Percentiles rank a stretch among this genome's conserved stretches.
Evolutionary conservation across 495 filamentous ascomycete genomes (phyloP).

Genomic region (Aspergillus biplanus): DNA sequence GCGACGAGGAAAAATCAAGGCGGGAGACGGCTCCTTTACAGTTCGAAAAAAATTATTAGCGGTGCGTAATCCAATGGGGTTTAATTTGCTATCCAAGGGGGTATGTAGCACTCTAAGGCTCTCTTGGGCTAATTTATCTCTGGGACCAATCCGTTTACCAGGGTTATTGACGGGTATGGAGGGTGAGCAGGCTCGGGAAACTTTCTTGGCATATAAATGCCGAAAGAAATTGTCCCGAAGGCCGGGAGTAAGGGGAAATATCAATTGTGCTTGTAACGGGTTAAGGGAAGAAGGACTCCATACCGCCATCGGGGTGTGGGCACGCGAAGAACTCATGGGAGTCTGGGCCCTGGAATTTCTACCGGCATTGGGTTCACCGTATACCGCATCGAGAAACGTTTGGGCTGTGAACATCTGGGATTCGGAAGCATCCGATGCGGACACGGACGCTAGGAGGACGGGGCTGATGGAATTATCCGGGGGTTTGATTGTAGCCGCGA

Average conservation of each 20-base stretch:
- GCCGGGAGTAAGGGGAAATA: conserved; percentile 30
- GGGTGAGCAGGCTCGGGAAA: background rate
- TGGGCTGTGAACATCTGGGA: conserved; percentile 77
- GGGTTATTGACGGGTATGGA: background rate
- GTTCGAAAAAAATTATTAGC: conserved; percentile 43
- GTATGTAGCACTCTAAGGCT: conserved; percentile 18
- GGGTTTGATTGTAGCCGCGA: conserved; percentile 66
- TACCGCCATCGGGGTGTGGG: conserved; percentile 51
- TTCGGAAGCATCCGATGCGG: conserved; percentile 79
- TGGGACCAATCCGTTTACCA: background rate
- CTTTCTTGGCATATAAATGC: conserved; percentile 11
- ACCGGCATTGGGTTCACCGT: conserved; percentile 63
- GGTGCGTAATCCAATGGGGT: conserved; percentile 24
- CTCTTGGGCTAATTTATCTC: conserved; percentile 19
- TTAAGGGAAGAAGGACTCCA: conserved; percentile 37
- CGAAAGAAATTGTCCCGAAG: conserved; percentile 12
- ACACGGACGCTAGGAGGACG: conserved; percentile 69
- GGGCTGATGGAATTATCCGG: conserved; percentile 60
- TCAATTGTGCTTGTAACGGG: conserved; percentile 28
- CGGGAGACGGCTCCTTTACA: conserved; percentile 54
- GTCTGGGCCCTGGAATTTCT: conserved; percentile 75
- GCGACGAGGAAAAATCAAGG: conserved; percentile 58
- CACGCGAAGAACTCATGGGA: conserved; percentile 67
- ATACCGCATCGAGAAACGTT: conserved; percentile 79
- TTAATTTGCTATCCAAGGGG: conserved; percentile 29